Evolutionary conservation across 1,139 yeast genomes (phyloP), one percentile per base, ranked within the genome.

Genomic region (Magnusiomyces magnusii): DNA sequence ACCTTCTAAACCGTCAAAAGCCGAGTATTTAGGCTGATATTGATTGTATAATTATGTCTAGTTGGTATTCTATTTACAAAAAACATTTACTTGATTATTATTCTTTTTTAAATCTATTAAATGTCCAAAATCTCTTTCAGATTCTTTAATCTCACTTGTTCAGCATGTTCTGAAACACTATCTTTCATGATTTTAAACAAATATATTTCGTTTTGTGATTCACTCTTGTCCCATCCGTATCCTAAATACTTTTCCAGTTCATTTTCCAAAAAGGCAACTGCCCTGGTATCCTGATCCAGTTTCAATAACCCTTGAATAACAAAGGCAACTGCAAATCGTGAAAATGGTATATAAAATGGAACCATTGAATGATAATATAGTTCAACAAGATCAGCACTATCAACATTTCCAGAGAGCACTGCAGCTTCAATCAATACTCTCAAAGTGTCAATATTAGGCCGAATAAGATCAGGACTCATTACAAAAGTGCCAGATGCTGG

Each of bases 371-470:
- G 13, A 19, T 53, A 53, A 25, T 23, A 34, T 13, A 3, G 25
- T 34, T 31, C 44, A 10, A 51, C 10, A 5, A 41, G 36, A 17
- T 13, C 3, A 17, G 47, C 9, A 13, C 36, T 31, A 17, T 13
- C 44, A 10, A 19, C 19, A 27, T 41, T 17, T 24, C 24, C 10
- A 9, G 36, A 19, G 19, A 19, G 13, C 47, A 24, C 47, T 7
- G 34, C 28, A 21, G 47, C 47, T 13, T 41, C 50, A 41, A 27
- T 17, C 7, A 53, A 44, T 3, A 53, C 25, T 23, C 25, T 13
- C 25, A 53, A 31, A 9, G 55, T 53, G 36, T 53, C 55, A 27
- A 21, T 19, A 28, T 53, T 53, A 15, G 54, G 54, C 47, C 7
- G 2, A 24, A 51, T 51, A 15, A 28, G 19, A 25, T 28, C 21